Evolutionary conservation across 371 early-diverging fungal species (phyloP).

Genomic region (Capillidium heterosporum): DNA sequence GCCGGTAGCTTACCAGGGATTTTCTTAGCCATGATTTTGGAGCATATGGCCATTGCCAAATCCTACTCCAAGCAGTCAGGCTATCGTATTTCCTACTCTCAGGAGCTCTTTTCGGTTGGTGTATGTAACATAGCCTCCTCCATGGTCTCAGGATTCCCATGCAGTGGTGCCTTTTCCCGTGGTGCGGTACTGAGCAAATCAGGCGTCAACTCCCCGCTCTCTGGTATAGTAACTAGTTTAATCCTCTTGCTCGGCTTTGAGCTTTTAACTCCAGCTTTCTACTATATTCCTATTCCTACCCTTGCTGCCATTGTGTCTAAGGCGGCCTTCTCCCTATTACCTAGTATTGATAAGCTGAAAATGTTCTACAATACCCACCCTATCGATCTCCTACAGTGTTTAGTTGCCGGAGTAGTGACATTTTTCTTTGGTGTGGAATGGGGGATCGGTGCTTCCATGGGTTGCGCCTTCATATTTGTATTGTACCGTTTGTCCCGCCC

Average conservation of each 20-base stretch:
- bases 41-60: constrained; percentile 67
- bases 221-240: constrained; percentile 49
- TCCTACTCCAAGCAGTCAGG: constrained; percentile 45
- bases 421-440: not conserved
- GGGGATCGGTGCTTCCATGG: constrained; percentile 29
- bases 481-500: constrained; percentile 36
- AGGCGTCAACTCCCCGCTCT: constrained; percentile 66
- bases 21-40: constrained; percentile 52
- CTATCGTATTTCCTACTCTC: constrained; percentile 35
- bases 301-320: constrained; percentile 64
- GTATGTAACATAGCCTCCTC: constrained; percentile 57
- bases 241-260: constrained; percentile 65
- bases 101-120: constrained; percentile 76
- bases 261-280: constrained; percentile 62
- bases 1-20: constrained; percentile 34
- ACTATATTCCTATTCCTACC: constrained; percentile 60
- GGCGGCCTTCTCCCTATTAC: constrained; percentile 31
- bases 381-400: not conserved
- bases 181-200: constrained; percentile 62
- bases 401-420: not conserved
- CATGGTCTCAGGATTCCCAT: constrained; percentile 69
- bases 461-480: constrained; percentile 23
- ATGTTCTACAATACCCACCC: constrained; percentile 5
- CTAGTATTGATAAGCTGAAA: constrained; percentile 16
- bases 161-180: constrained; percentile 77